phyloP scores from a whole-genome alignment of 441 rosid species.

The Macaranga tanarius region DNA sequence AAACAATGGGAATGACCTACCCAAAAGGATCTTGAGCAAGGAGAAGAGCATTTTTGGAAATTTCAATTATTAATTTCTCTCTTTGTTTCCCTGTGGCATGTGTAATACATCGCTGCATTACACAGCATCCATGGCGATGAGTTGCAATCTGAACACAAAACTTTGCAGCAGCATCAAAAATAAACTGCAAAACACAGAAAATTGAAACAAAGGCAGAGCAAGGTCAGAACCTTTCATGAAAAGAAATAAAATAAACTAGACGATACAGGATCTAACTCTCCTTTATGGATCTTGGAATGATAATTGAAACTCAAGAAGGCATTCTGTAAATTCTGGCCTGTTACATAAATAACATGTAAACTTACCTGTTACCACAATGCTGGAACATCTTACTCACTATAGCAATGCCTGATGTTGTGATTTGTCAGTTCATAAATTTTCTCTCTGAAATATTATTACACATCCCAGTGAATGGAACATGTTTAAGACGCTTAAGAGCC shows the following conservation, averaged over 20 bases:
- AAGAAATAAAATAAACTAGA: neutral
- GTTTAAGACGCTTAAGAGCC: neutral
- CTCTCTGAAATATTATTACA: neutral
- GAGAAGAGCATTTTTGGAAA: conserved; percentile 51
- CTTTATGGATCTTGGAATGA: neutral
- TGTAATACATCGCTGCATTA: conserved; percentile 66
- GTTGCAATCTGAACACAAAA: conserved; percentile 72
- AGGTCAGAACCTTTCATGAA: conserved; percentile 6
- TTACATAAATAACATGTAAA: neutral
- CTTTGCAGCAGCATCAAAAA: conserved; percentile 61
- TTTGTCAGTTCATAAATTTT: neutral
- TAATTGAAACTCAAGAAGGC: neutral
- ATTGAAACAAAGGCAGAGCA: conserved; percentile 2
- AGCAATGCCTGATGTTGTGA: neutral
- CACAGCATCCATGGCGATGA: conserved; percentile 84
- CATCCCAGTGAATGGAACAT: neutral
- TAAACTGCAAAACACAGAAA: conserved; percentile 46
- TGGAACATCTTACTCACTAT: neutral
- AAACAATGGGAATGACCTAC: conserved; percentile 31
- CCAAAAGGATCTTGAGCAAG: conserved; percentile 88
- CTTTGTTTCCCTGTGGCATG: conserved; percentile 48
- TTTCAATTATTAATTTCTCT: conserved; percentile 52
- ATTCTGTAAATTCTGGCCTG: neutral
- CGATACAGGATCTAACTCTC: neutral
- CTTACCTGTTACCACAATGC: neutral